phyloP scores from a whole-genome alignment of 805 yeast genomes.

The Pichia californica region DNA sequence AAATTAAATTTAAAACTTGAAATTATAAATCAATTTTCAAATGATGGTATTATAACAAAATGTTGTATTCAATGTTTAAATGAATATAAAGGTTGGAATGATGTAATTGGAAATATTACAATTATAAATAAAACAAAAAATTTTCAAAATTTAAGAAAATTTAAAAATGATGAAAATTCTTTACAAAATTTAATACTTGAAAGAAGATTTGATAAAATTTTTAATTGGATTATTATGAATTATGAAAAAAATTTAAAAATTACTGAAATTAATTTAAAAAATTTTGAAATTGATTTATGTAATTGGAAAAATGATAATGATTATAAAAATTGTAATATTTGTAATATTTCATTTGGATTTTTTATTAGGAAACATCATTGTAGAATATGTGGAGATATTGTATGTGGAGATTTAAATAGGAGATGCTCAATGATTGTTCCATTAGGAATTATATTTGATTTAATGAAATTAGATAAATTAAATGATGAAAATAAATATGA shows the following conservation, averaged over 20 bases:
- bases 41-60: conserved; percentile 57
- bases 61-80: conserved; percentile 62
- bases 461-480: conserved; percentile 22
- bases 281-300: conserved; percentile 42
- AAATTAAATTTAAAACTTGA: conserved; percentile 41
- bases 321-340: conserved; percentile 53
- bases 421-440: conserved; percentile 76
- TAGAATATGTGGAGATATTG: conserved; percentile 75
- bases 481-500: conserved; percentile 7
- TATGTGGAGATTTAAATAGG: conserved; percentile 59
- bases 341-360: conserved; percentile 50
- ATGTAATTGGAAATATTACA: conserved; percentile 31
- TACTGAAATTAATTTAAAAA: conserved; percentile 17
- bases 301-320: conserved; percentile 54
- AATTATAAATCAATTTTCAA: conserved; percentile 30
- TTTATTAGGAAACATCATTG: conserved; percentile 79
- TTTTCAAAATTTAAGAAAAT: conserved; percentile 38
- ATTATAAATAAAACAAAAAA: conserved; percentile 10
- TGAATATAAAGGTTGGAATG: conserved; percentile 46
- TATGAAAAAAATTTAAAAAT: conserved; percentile 11
- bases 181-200: conserved; percentile 35
- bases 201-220: conserved; percentile 41
- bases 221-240: conserved; percentile 48
- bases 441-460: conserved; percentile 33
- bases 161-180: conserved; percentile 28